These are phyloP conservation scores for Amanita polypyramis DNA, from an alignment of 768 basidiomycete species.

Conservation along the genomic window DNA sequence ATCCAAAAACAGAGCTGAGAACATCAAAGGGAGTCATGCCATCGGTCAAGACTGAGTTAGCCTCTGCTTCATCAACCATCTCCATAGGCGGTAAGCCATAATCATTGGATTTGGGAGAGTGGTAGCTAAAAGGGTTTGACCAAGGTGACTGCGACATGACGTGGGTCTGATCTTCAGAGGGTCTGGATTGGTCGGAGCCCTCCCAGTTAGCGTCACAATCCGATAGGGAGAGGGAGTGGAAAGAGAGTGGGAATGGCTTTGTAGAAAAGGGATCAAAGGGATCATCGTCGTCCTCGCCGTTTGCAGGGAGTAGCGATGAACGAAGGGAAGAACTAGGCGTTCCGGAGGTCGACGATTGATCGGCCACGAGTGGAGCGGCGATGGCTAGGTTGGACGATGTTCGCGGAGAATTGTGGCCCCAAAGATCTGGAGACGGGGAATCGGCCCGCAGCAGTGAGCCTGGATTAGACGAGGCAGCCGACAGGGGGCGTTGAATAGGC, in stretches of 20 bases:
- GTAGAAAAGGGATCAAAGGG: constrained; percentile 72
- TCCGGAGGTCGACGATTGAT: constrained; percentile 46
- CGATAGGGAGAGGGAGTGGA: constrained; percentile 51
- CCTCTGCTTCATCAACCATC: constrained; percentile 25
- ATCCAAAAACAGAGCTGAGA: constrained; percentile 87
- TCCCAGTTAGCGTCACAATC: constrained; percentile 55
- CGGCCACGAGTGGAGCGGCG: constrained; percentile 80
- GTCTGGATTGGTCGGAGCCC: constrained; percentile 37
- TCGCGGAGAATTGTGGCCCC: constrained; percentile 67
- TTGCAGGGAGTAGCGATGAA: constrained; percentile 47
- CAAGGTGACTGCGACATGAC: constrained; percentile 19
- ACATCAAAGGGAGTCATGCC: constrained; percentile 99
- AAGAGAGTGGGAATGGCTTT: constrained; percentile 39
- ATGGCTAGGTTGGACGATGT: constrained; percentile 83
- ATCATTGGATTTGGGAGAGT: constrained; percentile 13
- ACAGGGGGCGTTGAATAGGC: constrained; percentile 72
- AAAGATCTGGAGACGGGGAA: constrained; percentile 84
- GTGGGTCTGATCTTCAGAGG: constrained; percentile 37
- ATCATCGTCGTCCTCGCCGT: constrained; percentile 70
- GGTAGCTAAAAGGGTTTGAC: constrained; percentile 13
- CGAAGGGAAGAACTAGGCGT: constrained; percentile 66
- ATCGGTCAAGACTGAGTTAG: constrained; percentile 58
- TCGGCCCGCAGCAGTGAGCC: constrained; percentile 52
- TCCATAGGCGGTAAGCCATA: constrained; percentile 13
- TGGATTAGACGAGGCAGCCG: constrained; percentile 58